A percentile compares a stretch with the other conserved stretches of the same genome.
Conservation (phyloP, 768 basidiomycete genomes). For the Amanita rimosa region DNA sequence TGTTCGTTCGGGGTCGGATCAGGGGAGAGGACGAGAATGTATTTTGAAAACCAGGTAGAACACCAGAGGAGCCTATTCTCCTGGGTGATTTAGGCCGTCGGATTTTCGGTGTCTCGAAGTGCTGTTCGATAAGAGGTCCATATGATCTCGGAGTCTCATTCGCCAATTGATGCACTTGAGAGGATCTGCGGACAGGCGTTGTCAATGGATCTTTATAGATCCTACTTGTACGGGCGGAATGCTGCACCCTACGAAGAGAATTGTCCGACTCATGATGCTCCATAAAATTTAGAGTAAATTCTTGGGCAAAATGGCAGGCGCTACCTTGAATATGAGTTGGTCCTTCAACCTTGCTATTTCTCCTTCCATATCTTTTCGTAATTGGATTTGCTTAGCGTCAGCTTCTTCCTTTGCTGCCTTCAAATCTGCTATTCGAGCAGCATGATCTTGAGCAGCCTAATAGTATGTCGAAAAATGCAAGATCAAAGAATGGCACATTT, state of each 20-base stretch:
- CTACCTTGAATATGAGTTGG: conserved; percentile 58
- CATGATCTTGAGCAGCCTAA: conserved; percentile 49
- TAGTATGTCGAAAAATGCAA: conserved; percentile 5
- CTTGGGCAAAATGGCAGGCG: conserved; percentile 1
- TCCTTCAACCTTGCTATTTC: conserved; percentile 65
- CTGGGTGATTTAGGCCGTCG: conserved; percentile 14
- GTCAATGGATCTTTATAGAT: conserved; percentile 14
- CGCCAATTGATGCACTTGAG: not conserved
- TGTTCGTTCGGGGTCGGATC: conserved; percentile 16
- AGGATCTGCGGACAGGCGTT: conserved; percentile 16
- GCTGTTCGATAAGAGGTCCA: not conserved
- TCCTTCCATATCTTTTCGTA: conserved; percentile 52
- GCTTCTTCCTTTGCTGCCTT: conserved; percentile 51
- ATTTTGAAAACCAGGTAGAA: conserved; percentile 45
- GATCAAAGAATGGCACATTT: conserved; percentile 1
- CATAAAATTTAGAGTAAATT: conserved; percentile 6
- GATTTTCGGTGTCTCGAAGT: conserved; percentile 1
- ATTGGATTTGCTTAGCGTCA: conserved; percentile 39
- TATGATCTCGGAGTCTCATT: not conserved
- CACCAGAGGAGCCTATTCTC: conserved; percentile 19
- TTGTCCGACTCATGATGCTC: conserved; percentile 65
- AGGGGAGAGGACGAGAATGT: conserved; percentile 34
- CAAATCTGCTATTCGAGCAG: conserved; percentile 41
- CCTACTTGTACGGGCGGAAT: conserved; percentile 33
- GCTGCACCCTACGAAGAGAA: conserved; percentile 35